Base-by-base conservation (phyloP, 2,329 filamentous ascomycete genomes). In the Davidsoniella eucalypti region DNA sequence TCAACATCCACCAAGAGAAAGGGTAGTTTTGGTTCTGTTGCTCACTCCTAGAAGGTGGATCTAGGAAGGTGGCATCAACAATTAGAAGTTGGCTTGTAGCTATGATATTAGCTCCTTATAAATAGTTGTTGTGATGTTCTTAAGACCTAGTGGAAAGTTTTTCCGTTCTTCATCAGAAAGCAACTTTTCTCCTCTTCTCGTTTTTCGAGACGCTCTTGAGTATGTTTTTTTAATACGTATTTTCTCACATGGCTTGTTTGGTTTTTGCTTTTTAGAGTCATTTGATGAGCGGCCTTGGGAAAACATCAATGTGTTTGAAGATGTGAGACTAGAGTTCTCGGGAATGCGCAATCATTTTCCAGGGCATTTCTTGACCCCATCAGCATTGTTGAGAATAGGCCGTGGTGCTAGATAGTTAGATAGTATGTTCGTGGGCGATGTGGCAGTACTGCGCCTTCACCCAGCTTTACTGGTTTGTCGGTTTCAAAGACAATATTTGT, bases 351-450 rank as follows among this genome's bases (percentile, higher is more conserved):
- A 55, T 68, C 12, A 79, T 74, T 51, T 69, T 69, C 78, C 78
- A 81, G 1, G 76, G 75, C 56, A 75, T 65, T 60, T 80, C 75
- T 40, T 75, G 60, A 0, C 76, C 77, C 75, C 75, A 80, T 5
- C 66, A 65, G 50, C 69, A 64, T 56, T 59, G 61, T 43, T 57
- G 58, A n/a, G 69, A 68, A 53, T 66, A 62, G 18, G 57, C 62
- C 57, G 0, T 57, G 61, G 5, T 65, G 54, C 64, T n/a, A 77
- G 50, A 57, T 78, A 80, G 56, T 70, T n/a, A 77, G 50, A 57
- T 78, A 80, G 56, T 70, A 71, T 2, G 66, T 67, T 7, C 5
- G 61, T 49, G 2, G 75, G 70, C 61, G 72, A 42, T 58, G 59
- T 39, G 60, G 59, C 42, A 61, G 42, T 25, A 69, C 54, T 2